Conservation (phyloP, 2,329 filamentous ascomycete genomes). For the Ascomycota sp. region DNA sequence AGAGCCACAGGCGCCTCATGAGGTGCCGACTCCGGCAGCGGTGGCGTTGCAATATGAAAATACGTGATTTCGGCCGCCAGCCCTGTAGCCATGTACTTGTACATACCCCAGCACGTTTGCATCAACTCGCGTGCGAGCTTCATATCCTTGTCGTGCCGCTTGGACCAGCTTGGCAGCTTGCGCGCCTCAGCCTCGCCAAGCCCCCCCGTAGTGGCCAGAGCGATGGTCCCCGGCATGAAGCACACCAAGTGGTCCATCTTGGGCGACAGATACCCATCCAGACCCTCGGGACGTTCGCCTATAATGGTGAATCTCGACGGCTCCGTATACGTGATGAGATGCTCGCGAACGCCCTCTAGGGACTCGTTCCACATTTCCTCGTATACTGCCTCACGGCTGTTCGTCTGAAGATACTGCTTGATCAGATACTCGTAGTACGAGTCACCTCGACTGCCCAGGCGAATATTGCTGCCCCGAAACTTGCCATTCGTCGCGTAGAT, state of each 20-base stretch:
- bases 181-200: conserved; percentile 52
- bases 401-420: conserved; percentile 93
- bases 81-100: conserved; percentile 70
- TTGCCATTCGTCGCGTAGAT: conserved; percentile 57
- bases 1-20: conserved; percentile 26
- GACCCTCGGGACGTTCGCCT: conserved; percentile 58
- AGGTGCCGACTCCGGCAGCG: conserved; percentile 31
- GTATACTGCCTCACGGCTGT: conserved; percentile 65
- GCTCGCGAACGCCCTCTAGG: conserved; percentile 65
- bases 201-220: conserved; percentile 65
- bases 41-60: conserved; percentile 54
- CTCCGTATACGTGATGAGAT: conserved; percentile 74
- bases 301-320: conserved; percentile 68
- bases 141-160: conserved; percentile 69
- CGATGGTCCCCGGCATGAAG: conserved; percentile 92
- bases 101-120: conserved; percentile 97
- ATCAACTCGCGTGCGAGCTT: conserved; percentile 70
- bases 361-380: conserved; percentile 82
- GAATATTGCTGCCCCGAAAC: conserved; percentile 69
- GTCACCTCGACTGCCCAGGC: conserved; percentile 79
- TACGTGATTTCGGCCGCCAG: conserved; percentile 89
- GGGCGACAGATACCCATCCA: conserved; percentile 42
- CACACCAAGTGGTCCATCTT: conserved; percentile 98
- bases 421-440: conserved; percentile 98
- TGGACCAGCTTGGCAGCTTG: conserved; percentile 48